Percentiles rank a stretch among this genome's conserved stretches.
phyloP scores from a whole-genome alignment of 192 early-diverging fungal genomes.

The Bifiguratus adelaidae region DNA sequence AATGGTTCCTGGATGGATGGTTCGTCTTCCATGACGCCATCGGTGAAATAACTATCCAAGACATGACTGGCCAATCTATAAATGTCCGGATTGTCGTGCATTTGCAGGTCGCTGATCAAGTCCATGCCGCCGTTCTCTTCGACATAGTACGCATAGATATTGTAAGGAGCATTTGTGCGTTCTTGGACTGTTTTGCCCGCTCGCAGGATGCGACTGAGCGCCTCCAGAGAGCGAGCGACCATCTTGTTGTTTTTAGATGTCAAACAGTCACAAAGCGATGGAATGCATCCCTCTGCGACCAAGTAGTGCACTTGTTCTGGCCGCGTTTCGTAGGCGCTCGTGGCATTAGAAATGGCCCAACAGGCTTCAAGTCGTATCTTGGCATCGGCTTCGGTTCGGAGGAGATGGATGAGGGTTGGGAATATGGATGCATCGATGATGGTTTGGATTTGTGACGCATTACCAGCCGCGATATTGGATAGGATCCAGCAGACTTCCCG shows the following conservation, averaged over 20 bases:
- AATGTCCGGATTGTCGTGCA: slow-evolving; percentile 23
- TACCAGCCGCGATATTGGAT: slow-evolving; percentile 31
- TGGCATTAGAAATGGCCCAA: slow-evolving; percentile 29
- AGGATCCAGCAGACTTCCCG: slow-evolving; percentile 31
- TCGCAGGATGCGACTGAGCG: slow-evolving; percentile 18
- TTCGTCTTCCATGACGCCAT: slow-evolving; percentile 12
- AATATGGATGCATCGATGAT: slow-evolving; percentile 22
- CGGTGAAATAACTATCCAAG: slow-evolving; percentile 26
- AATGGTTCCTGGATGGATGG: too few relatives aligned
- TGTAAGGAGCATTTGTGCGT: slow-evolving; percentile 3
- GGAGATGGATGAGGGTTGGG: slow-evolving; percentile 14
- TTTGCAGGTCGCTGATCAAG: slow-evolving; percentile 18
- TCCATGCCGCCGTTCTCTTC: slow-evolving; percentile 30
- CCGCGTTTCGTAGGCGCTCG: slow-evolving; percentile 1
- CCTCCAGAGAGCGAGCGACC: slow-evolving; percentile 15
- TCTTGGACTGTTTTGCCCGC: slow-evolving; percentile 13
- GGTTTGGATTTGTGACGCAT: slow-evolving; percentile 16
- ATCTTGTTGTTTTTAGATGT: slow-evolving; percentile 17
- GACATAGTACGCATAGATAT: slow-evolving; percentile 14
- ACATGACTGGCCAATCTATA: slow-evolving; percentile 19
- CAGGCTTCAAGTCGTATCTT: slow-evolving; percentile 29
- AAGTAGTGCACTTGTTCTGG: slow-evolving; percentile 18
- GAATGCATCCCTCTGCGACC: slow-evolving; percentile 15
- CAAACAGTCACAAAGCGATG: slow-evolving; percentile 25
- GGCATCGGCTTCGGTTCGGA: slow-evolving; percentile 11